Evolutionary conservation across 129 eudicot species (phyloP).

Genomic region (Tagetes erecta): DNA sequence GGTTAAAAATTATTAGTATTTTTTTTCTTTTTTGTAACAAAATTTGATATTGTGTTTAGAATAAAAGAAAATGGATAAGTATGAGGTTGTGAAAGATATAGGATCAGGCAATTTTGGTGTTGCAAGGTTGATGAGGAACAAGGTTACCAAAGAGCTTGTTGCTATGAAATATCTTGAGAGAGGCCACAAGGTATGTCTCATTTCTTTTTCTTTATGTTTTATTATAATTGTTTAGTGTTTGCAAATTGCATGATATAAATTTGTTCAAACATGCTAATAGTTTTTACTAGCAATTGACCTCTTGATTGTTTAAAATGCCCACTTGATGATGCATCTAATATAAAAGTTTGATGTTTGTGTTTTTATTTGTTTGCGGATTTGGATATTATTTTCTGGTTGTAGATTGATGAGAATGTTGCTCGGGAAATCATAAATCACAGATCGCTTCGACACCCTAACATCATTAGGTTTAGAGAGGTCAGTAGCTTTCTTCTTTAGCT

Average conservation of each 20-base stretch:
- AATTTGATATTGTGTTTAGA: neutral
- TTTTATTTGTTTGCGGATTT: slow-evolving; percentile 7
- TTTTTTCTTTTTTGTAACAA: neutral
- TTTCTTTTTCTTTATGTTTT: neutral
- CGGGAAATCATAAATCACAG: too few relatives aligned
- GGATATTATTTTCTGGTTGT: slow-evolving; percentile 51
- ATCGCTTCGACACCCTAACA: slow-evolving; percentile 63
- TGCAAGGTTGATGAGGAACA: slow-evolving; percentile 92
- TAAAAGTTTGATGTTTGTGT: slow-evolving; percentile 1
- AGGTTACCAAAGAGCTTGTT: slow-evolving; percentile 87
- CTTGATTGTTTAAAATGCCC: neutral
- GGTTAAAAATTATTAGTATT: neutral
- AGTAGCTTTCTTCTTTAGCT: slow-evolving; percentile 26
- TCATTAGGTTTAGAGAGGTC: slow-evolving; percentile 86
- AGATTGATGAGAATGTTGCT: too few relatives aligned
- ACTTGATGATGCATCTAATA: neutral
- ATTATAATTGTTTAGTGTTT: slow-evolving; percentile 19
- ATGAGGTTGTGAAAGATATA: slow-evolving; percentile 94
- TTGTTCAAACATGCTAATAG: slow-evolving; percentile 4
- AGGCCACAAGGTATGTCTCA: slow-evolving; percentile 67
- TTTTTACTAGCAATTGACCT: neutral
- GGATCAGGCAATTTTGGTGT: slow-evolving; percentile 96
- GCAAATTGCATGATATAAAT: slow-evolving; percentile 3
- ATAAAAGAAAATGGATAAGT: slow-evolving; percentile 65
- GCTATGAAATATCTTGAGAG: slow-evolving; percentile 96